Evolutionary conservation across 2,329 filamentous ascomycete genomes (phyloP).

Genomic region (Aspergillus ochraceoroseus): DNA sequence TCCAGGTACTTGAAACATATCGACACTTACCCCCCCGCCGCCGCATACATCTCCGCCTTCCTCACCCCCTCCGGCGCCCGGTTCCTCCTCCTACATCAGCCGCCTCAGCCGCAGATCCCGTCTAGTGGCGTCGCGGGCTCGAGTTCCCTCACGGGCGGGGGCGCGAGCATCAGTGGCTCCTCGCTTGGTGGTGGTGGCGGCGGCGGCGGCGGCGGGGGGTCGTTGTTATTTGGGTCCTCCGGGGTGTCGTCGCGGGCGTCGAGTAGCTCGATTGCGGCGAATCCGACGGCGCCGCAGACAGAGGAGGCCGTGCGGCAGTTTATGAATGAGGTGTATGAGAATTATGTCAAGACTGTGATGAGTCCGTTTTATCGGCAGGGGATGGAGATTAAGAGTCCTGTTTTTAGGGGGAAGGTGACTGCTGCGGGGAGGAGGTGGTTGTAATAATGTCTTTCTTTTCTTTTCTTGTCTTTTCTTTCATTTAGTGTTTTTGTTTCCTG

Average conservation of each 20-base stretch:
- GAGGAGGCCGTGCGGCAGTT: conserved; percentile 95
- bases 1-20: conserved; percentile 89
- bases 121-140: conserved; percentile 26
- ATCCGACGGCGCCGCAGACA: conserved; percentile 81
- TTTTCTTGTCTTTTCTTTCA: conserved; percentile 10
- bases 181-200: conserved; percentile 17
- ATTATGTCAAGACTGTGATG: conserved; percentile 95
- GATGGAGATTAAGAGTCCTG: conserved; percentile 76
- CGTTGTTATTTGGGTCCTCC: conserved; percentile 4
- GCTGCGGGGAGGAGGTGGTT: conserved; percentile 91
- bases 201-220: too few species aligned
- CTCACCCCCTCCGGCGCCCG: conserved; percentile 88
- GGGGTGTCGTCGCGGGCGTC: conserved; percentile 43
- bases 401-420: conserved; percentile 76
- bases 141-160: conserved; percentile 7
- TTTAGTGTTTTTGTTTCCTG: neutral
- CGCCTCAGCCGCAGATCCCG: conserved; percentile 50
- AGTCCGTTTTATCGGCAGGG: conserved; percentile 89
- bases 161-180: conserved; percentile 14
- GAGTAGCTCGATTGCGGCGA: conserved; percentile 69
- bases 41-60: conserved; percentile 92
- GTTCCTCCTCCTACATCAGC: conserved; percentile 90
- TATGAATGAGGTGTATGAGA: conserved; percentile 92
- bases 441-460: conserved; percentile 43
- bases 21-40: conserved; percentile 79